Evolutionary conservation across 2,329 filamentous ascomycete genomes (phyloP).

Genomic region (Clonostachys rhizophaga): DNA sequence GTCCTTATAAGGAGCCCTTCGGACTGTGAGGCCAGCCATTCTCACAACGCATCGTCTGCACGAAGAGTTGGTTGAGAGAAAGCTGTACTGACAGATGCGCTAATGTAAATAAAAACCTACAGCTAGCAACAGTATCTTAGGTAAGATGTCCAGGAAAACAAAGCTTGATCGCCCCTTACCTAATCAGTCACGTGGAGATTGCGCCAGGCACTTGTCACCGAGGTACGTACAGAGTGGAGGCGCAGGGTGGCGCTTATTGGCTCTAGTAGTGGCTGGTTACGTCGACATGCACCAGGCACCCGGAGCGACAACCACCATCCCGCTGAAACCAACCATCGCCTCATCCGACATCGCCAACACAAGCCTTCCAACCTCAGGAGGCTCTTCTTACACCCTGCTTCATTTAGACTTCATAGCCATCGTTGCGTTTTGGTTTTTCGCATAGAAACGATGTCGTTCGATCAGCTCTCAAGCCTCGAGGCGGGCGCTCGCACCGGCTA

Average conservation of each 20-base stretch:
- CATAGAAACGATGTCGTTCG: conserved; percentile 71
- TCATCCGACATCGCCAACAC: too few relatives aligned
- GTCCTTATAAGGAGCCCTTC: conserved; percentile 70
- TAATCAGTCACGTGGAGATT: too few relatives aligned
- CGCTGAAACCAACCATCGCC: too few relatives aligned
- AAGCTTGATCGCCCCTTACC: not conserved
- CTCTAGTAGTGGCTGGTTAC: not conserved
- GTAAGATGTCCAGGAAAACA: conserved; percentile 2
- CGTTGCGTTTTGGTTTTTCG: too few relatives aligned
- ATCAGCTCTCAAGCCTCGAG: conserved; percentile 80
- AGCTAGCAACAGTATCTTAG: not conserved
- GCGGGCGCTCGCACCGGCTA: conserved; percentile 74
- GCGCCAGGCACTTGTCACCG: too few relatives aligned
- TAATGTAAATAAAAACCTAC: not conserved
- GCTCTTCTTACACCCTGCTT: too few relatives aligned
- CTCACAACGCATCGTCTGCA: conserved; percentile 36
- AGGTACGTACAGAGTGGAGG: too few relatives aligned
- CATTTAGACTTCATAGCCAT: too few relatives aligned
- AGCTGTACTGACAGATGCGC: conserved; percentile 2
- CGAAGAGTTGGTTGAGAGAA: conserved; percentile 13
- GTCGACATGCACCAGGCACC: not conserved
- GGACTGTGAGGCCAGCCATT: conserved; percentile 49
- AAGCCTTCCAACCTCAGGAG: too few relatives aligned
- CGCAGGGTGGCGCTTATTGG: too few relatives aligned
- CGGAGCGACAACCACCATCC: too few relatives aligned